A percentile compares a stretch with the other conserved stretches of the same genome.
Conservation (phyloP, 345 rosid genomes). For the Euphorbia tirucalli region DNA sequence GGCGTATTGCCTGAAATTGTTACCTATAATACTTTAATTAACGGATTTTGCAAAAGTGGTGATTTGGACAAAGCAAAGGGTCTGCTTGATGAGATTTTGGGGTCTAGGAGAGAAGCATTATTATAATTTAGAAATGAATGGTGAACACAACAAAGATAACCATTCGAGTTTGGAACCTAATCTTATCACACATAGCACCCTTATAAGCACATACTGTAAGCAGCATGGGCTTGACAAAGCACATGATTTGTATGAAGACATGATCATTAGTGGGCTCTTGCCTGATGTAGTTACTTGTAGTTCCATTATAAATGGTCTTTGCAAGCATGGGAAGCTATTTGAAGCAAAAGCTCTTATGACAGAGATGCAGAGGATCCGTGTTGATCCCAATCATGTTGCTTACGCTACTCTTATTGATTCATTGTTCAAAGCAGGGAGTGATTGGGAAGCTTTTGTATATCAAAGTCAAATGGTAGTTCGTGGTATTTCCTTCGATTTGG, state of each 20-base stretch:
- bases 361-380: conserved; percentile 68
- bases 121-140: background rate
- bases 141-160: conserved; percentile 10
- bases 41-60: conserved; percentile 55
- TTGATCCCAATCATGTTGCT: conserved; percentile 64
- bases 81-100: conserved; percentile 49
- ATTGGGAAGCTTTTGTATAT: conserved; percentile 57
- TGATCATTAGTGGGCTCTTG: conserved; percentile 51
- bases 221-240: conserved; percentile 62
- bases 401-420: conserved; percentile 69
- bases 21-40: conserved; percentile 59
- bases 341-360: conserved; percentile 58
- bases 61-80: conserved; percentile 57
- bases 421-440: conserved; percentile 52
- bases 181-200: conserved; percentile 65
- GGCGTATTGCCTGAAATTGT: conserved; percentile 50
- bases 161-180: conserved; percentile 37
- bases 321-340: conserved; percentile 53
- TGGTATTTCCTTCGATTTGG: conserved; percentile 70
- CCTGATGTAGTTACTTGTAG: conserved; percentile 80
- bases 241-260: conserved; percentile 48
- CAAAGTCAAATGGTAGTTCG: conserved; percentile 75
- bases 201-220: conserved; percentile 60
- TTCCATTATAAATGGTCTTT: conserved; percentile 66
- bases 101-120: conserved; percentile 16